Base-by-base conservation (phyloP, 352 stramenopile genomes). In the Phytophthora pistaciae region DNA sequence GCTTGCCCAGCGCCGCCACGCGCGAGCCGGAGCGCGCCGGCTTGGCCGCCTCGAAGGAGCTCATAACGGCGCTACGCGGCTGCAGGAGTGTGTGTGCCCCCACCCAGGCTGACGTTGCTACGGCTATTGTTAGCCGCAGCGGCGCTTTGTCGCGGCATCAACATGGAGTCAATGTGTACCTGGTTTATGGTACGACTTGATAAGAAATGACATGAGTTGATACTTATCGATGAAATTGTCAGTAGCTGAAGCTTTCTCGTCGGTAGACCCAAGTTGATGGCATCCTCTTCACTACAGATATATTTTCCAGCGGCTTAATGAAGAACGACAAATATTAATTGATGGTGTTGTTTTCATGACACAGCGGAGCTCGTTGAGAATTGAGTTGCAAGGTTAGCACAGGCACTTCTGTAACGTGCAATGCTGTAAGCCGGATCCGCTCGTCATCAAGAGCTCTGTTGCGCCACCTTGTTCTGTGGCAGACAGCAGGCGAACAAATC, bases 21-120 rank as follows among this genome's bases (percentile, higher is more conserved):
- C 66, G 66, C 27, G 60, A 60, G n/a, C 55, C 25, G 10, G 38
- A 50, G 29, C 31, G 54, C 16, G 53, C 44, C 2, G 72, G 5
- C 40, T 50, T 77, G 4, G 70, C 36, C 6, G 56, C 62, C 64
- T 73, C 74, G 61, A 84, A 84, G 33, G 77, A 81, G 64, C 77
- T 84, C 77, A 84, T 84, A 27, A n/a, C 9, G 9, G 48, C 11
- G 44, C 42, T 5, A 42, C 36, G 49, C 33, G 33, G 40, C 14
- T 40, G 61, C 56, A 13, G 31, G 27, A 20, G 50, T 16, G 36
- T 16, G 36, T 42, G 10, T 16, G 33, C 33, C 16, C 13, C 49
- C 20, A 36, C 36, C 36, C 11, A 16, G 33, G 7, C 8, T 29
- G 46, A 53, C 46, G 20, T 27, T n/a, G 40, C 14, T 6, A 33